phyloP scores from a whole-genome alignment of 2,329 filamentous ascomycete species.

The Sarocladium oryzae region DNA sequence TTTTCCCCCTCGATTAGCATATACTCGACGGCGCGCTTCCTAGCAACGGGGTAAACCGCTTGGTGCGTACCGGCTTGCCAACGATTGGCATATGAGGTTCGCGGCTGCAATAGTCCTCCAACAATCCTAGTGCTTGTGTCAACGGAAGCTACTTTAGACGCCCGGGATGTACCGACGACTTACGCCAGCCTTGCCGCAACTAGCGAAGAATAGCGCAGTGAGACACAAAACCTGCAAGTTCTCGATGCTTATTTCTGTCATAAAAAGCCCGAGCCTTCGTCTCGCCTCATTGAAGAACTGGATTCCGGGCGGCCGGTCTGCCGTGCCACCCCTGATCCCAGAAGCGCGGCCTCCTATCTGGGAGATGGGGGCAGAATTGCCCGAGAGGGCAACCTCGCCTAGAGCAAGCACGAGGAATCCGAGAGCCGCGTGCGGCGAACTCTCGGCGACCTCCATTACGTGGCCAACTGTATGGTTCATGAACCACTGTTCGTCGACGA shows the following conservation, averaged over 20 bases:
- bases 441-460: slow-evolving; percentile 42
- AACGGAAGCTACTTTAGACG: slow-evolving; percentile 1
- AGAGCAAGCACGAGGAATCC: slow-evolving; percentile 52
- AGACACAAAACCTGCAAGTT: slow-evolving; percentile 53
- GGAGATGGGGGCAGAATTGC: slow-evolving; percentile 38
- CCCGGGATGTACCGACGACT: slow-evolving; percentile 29
- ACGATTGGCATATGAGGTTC: slow-evolving; percentile 49
- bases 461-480: slow-evolving; percentile 37
- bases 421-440: slow-evolving; percentile 42
- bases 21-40: no score
- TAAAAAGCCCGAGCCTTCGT: slow-evolving; percentile 50
- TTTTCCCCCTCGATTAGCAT: background rate
- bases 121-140: slow-evolving; percentile 41
- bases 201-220: slow-evolving; percentile 47
- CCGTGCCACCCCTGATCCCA: slow-evolving; percentile 45
- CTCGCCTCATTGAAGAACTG: slow-evolving; percentile 57
- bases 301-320: slow-evolving; percentile 46
- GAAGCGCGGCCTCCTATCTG: slow-evolving; percentile 38
- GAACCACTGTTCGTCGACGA: slow-evolving; percentile 52
- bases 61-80: slow-evolving; percentile 51
- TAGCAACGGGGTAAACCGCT: no score
- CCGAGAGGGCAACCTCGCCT: slow-evolving; percentile 50
- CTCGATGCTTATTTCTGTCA: slow-evolving; percentile 49
- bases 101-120: slow-evolving; percentile 52
- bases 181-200: slow-evolving; percentile 45